These are phyloP conservation scores for Xylariaceae sp. DNA, from an alignment of 2,329 filamentous ascomycete genomes.

Conservation along the genomic window DNA sequence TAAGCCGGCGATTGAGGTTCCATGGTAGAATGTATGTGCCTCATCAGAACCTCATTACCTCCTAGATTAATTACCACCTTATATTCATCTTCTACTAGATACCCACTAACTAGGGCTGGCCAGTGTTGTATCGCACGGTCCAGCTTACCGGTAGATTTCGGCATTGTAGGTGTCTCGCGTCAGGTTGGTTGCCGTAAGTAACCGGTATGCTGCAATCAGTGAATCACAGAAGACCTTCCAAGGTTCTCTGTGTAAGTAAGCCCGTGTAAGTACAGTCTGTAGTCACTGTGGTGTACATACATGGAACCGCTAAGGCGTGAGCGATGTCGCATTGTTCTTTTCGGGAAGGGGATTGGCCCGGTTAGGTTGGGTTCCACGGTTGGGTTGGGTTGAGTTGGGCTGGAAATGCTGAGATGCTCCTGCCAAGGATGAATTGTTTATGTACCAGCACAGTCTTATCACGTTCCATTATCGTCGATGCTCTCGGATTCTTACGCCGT, in stretches of 20 bases:
- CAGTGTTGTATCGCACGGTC: conserved; percentile 12
- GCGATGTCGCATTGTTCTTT: neutral
- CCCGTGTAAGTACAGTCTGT: neutral
- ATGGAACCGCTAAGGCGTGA: neutral
- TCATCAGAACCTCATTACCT: conserved; percentile 4
- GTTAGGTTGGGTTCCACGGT: neutral
- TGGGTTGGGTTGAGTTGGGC: neutral
- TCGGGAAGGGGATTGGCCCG: too few species aligned
- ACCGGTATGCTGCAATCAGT: conserved; percentile 13
- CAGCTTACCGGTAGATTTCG: conserved; percentile 13
- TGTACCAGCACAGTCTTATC: neutral
- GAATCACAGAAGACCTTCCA: neutral
- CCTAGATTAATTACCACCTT: too few species aligned
- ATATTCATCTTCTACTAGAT: too few species aligned
- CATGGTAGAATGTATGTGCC: conserved; percentile 1
- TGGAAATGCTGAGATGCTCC: neutral
- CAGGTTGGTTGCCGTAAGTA: neutral
- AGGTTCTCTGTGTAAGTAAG: too few species aligned
- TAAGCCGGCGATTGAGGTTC: conserved; percentile 1
- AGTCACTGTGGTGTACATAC: neutral
- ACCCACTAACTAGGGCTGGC: neutral
- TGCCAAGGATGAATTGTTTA: neutral
- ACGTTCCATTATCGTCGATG: too few species aligned
- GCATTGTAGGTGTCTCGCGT: neutral
- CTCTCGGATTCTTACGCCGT: too few species aligned